Evolutionary conservation across 495 filamentous ascomycete genomes (phyloP).

Genomic region (Tuber indicum): DNA sequence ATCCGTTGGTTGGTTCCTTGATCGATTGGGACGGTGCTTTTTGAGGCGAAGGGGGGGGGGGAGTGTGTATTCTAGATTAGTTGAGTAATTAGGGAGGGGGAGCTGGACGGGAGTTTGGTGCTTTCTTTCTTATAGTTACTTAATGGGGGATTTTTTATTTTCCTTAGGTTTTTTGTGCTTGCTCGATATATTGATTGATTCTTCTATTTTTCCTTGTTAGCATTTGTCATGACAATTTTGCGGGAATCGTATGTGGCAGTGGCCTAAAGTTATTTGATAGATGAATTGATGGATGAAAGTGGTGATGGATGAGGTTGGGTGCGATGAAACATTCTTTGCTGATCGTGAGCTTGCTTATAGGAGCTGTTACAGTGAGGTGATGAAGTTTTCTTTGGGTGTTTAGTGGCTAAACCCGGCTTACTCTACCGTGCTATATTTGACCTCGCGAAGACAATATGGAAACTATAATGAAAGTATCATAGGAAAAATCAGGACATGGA

Average conservation of each 20-base stretch:
- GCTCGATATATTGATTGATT: neutral
- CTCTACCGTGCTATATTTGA: neutral
- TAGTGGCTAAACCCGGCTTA: neutral
- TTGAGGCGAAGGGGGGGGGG: neutral
- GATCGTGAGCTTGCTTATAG: neutral
- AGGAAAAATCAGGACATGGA: neutral
- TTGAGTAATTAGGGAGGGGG: neutral
- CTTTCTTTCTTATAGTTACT: constrained; percentile 3
- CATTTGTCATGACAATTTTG: neutral
- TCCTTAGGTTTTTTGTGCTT: neutral
- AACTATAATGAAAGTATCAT: neutral
- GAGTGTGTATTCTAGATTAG: neutral
- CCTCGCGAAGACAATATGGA: neutral
- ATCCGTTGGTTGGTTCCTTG: neutral
- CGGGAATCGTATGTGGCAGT: neutral
- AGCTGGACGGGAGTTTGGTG: constrained; percentile 6
- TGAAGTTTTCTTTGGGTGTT: neutral
- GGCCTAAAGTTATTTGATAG: neutral
- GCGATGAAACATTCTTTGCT: neutral
- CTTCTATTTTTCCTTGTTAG: neutral
- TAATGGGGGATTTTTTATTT: constrained; percentile 9
- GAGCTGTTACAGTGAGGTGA: neutral
- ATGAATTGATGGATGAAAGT: neutral
- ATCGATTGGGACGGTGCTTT: neutral
- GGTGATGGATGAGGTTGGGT: neutral